Evolutionary conservation across 805 yeast species (phyloP), one percentile per base, ranked within the genome.

Genomic region (Candida ascalaphidarum): DNA sequence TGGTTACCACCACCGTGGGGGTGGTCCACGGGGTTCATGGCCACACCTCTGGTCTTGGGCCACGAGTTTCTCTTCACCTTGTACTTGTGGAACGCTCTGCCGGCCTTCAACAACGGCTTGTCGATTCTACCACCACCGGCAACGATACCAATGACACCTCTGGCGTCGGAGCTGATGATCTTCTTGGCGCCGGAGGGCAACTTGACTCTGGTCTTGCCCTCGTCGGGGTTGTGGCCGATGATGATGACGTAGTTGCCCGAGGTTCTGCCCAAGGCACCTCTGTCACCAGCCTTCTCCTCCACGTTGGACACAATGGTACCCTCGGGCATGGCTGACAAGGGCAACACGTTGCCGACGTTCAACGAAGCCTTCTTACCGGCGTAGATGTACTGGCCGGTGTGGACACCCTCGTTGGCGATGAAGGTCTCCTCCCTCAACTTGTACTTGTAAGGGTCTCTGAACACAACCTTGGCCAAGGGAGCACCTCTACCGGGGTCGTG

Each of bases 1-100:
- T 54, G 60, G 58, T 54, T 54, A 30, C 33, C 33, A 30, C 33
- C 33, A 30, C 33, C 33, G 26, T 30, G 33, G 21, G 33, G 33
- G 29, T 30, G 33, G 20, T 30, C 33, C 17, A 30, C 33, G 15
- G 29, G 29, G 33, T 30, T 30, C 33, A 30, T 30, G 33, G 32
- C 32, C 17, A 30, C 32, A 30, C 32, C 32, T 22, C 32, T 25
- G 12, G 29, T 25, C 20, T 20, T 30, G 14, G 32, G 32, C 32
- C 32, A 25, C 17, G 28, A 25, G 32, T 30, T 25, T 22, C 29
- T 25, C 32, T 30, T 30, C 19, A 25, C 32, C 29, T 25, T 30
- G 32, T 30, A 30, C 29, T 30, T 30, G 32, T 30, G 32, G 32
- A 30, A 30, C 4, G 32, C 32, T 21, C 32, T 21, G 15, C 32